A percentile compares a stretch with the other conserved stretches of the same genome.
Conservation (phyloP, 768 basidiomycete species). For the Hydnum rufescens region DNA sequence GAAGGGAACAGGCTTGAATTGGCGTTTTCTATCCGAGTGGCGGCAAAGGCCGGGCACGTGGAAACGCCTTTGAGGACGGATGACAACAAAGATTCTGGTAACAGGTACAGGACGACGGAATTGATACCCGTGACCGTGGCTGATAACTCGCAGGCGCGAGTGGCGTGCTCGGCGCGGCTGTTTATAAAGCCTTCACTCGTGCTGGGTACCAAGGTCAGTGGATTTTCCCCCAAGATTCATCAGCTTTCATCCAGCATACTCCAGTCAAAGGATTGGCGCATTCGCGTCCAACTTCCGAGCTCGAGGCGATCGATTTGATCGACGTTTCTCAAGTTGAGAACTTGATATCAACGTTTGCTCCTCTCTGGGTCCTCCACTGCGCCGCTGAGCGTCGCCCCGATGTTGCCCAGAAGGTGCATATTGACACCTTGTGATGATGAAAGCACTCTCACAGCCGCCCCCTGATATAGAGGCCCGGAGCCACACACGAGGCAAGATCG, state of each 20-base stretch:
- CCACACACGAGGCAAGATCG: constrained; percentile 22
- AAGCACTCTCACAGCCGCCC: not conserved
- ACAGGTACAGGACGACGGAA: constrained; percentile 4
- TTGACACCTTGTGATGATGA: not conserved
- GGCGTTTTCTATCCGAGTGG: too few relatives aligned
- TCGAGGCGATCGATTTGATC: constrained; percentile 47
- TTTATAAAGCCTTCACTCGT: constrained; percentile 40
- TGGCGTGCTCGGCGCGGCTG: constrained; percentile 71
- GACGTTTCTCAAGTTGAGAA: constrained; percentile 32
- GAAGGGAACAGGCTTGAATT: too few relatives aligned
- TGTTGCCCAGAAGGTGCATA: constrained; percentile 48
- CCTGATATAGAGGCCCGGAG: constrained; percentile 38
- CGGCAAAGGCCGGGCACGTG: too few relatives aligned
- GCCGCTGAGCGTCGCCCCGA: constrained; percentile 89
- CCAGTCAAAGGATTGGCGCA: constrained; percentile 49
- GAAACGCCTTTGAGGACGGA: not conserved
- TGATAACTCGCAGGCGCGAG: constrained; percentile 47
- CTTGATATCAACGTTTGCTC: constrained; percentile 37
- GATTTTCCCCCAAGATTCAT: too few relatives aligned
- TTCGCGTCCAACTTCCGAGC: constrained; percentile 37
- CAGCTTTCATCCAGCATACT: not conserved
- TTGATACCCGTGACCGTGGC: not conserved
- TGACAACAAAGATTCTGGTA: constrained; percentile 10
- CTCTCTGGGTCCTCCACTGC: constrained; percentile 81
- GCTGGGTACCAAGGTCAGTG: too few relatives aligned